Conservation (phyloP, 1,284 basidiomycete species). For the Wolfiporia cocos region DNA sequence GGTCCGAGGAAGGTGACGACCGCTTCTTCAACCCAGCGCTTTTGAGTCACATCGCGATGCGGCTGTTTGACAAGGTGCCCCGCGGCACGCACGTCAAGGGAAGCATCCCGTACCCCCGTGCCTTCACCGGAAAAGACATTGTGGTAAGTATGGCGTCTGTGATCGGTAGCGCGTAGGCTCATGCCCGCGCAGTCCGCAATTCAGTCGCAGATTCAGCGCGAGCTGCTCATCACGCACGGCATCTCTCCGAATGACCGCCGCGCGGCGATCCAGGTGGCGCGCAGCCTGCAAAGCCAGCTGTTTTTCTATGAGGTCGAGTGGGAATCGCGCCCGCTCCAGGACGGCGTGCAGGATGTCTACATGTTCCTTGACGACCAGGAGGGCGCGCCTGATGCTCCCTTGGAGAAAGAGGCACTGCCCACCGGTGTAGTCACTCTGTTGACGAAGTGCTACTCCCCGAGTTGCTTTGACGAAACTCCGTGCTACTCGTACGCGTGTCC, state of each 20-base stretch:
- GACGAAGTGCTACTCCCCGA: slow-evolving; percentile 81
- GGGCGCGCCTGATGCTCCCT: slow-evolving; percentile 48
- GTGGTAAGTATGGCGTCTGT: slow-evolving; percentile 54
- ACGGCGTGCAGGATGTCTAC: slow-evolving; percentile 93
- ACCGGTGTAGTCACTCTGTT: slow-evolving; percentile 77
- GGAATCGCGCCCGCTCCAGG: slow-evolving; percentile 79
- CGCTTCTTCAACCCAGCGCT: slow-evolving; percentile 84
- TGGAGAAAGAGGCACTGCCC: slow-evolving; percentile 74
- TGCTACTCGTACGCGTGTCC: slow-evolving; percentile 77
- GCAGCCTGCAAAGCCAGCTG: slow-evolving; percentile 85
- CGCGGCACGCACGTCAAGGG: slow-evolving; percentile 87
- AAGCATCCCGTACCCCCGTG: slow-evolving; percentile 78
- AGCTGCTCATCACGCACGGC: slow-evolving; percentile 64
- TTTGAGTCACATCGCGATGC: slow-evolving; percentile 84
- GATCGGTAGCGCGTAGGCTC: background rate
- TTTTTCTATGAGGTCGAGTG: slow-evolving; percentile 98
- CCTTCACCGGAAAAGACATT: slow-evolving; percentile 90
- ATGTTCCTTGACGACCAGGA: slow-evolving; percentile 91
- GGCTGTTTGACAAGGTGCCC: slow-evolving; percentile 82
- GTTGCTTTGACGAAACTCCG: slow-evolving; percentile 63
- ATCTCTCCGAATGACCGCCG: slow-evolving; percentile 68
- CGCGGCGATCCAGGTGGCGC: slow-evolving; percentile 81
- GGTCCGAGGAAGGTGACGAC: slow-evolving; percentile 65
- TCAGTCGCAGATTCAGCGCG: slow-evolving; percentile 70
- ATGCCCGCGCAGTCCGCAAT: slow-evolving; percentile 60